A percentile compares a stretch with the other conserved stretches of the same genome.
Evolutionary conservation across 257 asterid genomes (phyloP).

Genomic region (Mentha longifolia): DNA sequence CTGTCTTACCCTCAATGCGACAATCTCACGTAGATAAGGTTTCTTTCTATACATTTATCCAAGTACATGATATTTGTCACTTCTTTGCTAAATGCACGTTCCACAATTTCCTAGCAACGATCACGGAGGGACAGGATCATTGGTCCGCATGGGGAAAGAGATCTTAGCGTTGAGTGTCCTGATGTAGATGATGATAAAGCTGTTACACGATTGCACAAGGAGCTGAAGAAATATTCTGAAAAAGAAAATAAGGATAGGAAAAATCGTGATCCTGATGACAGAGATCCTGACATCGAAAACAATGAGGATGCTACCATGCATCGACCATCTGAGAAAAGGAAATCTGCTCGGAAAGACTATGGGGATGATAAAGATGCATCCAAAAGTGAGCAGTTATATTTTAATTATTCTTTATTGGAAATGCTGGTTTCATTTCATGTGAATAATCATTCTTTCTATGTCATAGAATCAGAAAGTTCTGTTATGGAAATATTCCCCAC

Average conservation of each 20-base stretch:
- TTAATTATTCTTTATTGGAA: constrained; percentile 6
- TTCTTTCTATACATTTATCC: constrained; percentile 21
- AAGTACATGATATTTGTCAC: constrained; percentile 16
- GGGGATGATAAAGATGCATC: constrained; percentile 72
- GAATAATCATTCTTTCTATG: constrained; percentile 23
- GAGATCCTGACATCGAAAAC: constrained; percentile 70
- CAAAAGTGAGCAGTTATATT: constrained; percentile 64
- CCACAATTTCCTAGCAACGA: constrained; percentile 54
- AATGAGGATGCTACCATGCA: constrained; percentile 66
- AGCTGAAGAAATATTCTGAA: constrained; percentile 75
- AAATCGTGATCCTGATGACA: constrained; percentile 70
- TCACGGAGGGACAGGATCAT: constrained; percentile 58
- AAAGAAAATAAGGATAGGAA: constrained; percentile 73
- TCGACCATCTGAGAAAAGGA: constrained; percentile 70
- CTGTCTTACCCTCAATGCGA: constrained; percentile 58
- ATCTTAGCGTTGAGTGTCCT: constrained; percentile 77
- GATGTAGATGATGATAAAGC: constrained; percentile 84
- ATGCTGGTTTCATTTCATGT: constrained; percentile 28
- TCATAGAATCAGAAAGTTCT: constrained; percentile 14
- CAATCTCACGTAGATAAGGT: constrained; percentile 83
- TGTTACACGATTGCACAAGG: constrained; percentile 67
- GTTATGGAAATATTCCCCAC: constrained; percentile 10
- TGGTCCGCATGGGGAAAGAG: constrained; percentile 67
- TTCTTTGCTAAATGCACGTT: constrained; percentile 35
- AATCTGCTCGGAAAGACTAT: constrained; percentile 63